These are phyloP conservation scores for Tulasnella sp. DNA, from an alignment of 768 basidiomycete genomes.

Conservation along the genomic window DNA sequence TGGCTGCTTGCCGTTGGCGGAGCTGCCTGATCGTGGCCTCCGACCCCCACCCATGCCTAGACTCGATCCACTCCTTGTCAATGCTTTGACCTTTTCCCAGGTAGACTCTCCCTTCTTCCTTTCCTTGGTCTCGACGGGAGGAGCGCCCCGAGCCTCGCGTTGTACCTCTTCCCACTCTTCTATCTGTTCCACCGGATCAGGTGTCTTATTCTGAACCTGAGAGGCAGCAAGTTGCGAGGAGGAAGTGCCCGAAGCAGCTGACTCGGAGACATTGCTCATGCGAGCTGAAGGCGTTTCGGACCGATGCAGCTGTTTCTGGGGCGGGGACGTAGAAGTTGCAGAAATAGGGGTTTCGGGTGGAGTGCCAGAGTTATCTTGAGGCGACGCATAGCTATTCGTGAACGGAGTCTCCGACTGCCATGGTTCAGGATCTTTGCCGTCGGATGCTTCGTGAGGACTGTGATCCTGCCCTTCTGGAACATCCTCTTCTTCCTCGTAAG, in stretches of 20 bases:
- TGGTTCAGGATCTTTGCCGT: background rate
- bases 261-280: background rate
- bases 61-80: constrained; percentile 54
- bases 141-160: constrained; percentile 34
- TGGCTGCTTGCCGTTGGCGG: constrained; percentile 50
- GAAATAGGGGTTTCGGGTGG: background rate
- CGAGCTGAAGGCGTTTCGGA: background rate
- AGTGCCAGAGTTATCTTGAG: background rate
- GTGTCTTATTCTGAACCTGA: background rate
- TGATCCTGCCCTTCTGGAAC: constrained; percentile 30
- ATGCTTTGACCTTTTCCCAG: constrained; percentile 70
- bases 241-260: background rate
- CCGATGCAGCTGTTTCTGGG: background rate
- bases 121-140: constrained; percentile 41
- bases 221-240: background rate
- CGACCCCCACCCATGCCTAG: constrained; percentile 34
- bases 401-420: background rate
- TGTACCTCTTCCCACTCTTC: constrained; percentile 29
- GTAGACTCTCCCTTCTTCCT: constrained; percentile 44
- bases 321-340: background rate
- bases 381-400: background rate
- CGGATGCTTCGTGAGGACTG: background rate
- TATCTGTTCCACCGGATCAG: constrained; percentile 5
- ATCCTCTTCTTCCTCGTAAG: constrained; percentile 47
- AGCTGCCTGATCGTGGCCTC: constrained; percentile 69